phyloP scores from a whole-genome alignment of 2,329 filamentous ascomycete genomes.

The Aaosphaeria arxii region DNA sequence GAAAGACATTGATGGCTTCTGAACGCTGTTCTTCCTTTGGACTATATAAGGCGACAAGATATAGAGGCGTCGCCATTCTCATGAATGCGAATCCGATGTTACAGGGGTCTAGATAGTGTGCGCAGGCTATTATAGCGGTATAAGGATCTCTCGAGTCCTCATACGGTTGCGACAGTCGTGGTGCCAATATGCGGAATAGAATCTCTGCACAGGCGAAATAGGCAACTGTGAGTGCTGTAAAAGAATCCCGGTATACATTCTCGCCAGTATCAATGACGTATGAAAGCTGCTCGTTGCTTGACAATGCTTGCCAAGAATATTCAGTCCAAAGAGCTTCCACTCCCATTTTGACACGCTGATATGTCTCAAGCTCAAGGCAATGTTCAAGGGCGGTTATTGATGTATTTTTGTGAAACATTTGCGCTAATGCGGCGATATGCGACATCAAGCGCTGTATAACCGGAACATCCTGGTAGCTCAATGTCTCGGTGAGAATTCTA shows the following conservation, averaged over 20 bases:
- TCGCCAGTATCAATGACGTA: constrained; percentile 1
- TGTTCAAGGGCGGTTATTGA: not conserved
- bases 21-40: constrained; percentile 10
- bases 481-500: constrained; percentile 15
- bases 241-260: constrained; percentile 14
- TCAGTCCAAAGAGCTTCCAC: constrained; percentile 19
- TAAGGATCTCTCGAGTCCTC: constrained; percentile 11
- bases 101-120: constrained; percentile 14
- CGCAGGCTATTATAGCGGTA: constrained; percentile 17
- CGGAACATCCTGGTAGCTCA: constrained; percentile 20
- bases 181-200: constrained; percentile 13
- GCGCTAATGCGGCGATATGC: constrained; percentile 16
- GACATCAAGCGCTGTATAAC: constrained; percentile 23
- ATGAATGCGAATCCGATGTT: constrained; percentile 27
- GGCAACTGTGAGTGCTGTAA: constrained; percentile 21
- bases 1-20: constrained; percentile 14
- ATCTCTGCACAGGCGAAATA: constrained; percentile 20
- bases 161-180: constrained; percentile 5
- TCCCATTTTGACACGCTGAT: constrained; percentile 7
- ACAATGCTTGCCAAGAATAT: constrained; percentile 9
- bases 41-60: constrained; percentile 25
- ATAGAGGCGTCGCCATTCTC: constrained; percentile 27
- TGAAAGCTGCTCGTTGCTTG: constrained; percentile 2
- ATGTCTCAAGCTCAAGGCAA: constrained; percentile 7
- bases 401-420: constrained; percentile 8